Percentiles rank a stretch among this genome's conserved stretches.
These are phyloP conservation scores for Phaeotremella skinneri DNA, from an alignment of 768 basidiomycete species.

Conservation along the genomic window DNA sequence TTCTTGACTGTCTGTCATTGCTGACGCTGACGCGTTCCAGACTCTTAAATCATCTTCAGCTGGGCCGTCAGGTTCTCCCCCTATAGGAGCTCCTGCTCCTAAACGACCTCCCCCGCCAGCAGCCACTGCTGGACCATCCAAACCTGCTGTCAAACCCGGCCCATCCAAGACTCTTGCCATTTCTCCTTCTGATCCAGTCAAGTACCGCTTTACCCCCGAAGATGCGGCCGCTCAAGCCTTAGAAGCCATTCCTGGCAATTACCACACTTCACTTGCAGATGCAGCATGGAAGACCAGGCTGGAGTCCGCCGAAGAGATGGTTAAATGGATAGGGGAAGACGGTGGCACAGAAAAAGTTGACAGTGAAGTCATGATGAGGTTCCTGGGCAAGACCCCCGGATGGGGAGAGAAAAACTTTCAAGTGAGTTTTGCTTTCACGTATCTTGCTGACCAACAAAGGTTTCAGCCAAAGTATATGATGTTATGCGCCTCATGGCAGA, in stretches of 20 bases:
- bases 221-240: constrained; percentile 80
- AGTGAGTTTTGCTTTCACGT: constrained; percentile 55
- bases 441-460: constrained; percentile 56
- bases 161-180: constrained; percentile 58
- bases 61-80: constrained; percentile 34
- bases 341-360: constrained; percentile 65
- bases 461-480: constrained; percentile 82
- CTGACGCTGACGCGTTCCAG: constrained; percentile 23
- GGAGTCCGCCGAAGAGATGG: constrained; percentile 81
- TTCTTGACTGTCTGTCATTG: constrained; percentile 24
- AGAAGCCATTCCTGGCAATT: constrained; percentile 67
- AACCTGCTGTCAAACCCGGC: constrained; percentile 21
- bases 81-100: constrained; percentile 53
- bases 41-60: constrained; percentile 23
- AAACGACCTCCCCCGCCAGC: constrained; percentile 37
- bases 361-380: constrained; percentile 81
- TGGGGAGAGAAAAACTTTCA: constrained; percentile 99
- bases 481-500: constrained; percentile 72
- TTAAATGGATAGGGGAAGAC: constrained; percentile 67
- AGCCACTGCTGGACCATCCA: constrained; percentile 10
- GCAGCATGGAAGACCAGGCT: constrained; percentile 90
- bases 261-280: constrained; percentile 74
- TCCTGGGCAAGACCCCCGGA: constrained; percentile 79
- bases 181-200: constrained; percentile 73
- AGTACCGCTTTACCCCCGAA: constrained; percentile 85